Evolutionary conservation across 2,329 filamentous ascomycete genomes (phyloP), one percentile per base, ranked within the genome.

Genomic region (Calonectria crousiana): DNA sequence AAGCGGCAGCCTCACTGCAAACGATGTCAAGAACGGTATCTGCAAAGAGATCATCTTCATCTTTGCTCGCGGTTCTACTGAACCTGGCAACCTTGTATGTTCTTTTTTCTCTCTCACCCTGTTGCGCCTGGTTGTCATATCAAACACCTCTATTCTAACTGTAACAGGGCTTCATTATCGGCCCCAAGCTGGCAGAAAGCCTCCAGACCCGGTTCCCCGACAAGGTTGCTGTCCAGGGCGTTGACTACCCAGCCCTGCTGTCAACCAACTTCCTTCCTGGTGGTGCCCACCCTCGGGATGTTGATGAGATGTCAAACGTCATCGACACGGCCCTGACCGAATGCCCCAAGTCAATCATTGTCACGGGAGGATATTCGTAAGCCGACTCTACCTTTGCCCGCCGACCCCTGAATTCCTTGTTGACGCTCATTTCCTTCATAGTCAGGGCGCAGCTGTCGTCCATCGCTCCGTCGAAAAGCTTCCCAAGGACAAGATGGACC

Each of bases 1-100:
- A 38, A 47, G 65, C 5, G 36, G 14, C 23, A 56, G 23, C 3
- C 38, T 20, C 16, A 5, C 8, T 41, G 65, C 49, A 51, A 56
- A 32, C 23, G 65, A 67, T 9, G 36, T 67, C 34, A 51, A 56
- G 23, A 53, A 36, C 11, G 47, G 34, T 30, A 34, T 36, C 13
- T 67, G 65, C 23, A 67, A 67, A n/a, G 65, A 67, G 11, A 67
- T 67, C 20, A 51, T 67, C n/a, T 53, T 67, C 14, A 38, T 67
- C 28, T 67, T 38, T 20, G 47, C 65, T 2, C 65, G 65, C 6
- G 65, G 65, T 2, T 67, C 65, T 6, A 53, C 49, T 3, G 65
- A 67, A 10, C 38, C 41, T n/a, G 49, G 65, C 8, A 67, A 67
- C 32, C 56, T 67, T 49, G 65, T 56, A 67, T 28, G 34, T 2